Evolutionary conservation across 208 protist species (phyloP), one percentile per base, ranked within the genome.

Genomic region (Crithidia bombi): DNA sequence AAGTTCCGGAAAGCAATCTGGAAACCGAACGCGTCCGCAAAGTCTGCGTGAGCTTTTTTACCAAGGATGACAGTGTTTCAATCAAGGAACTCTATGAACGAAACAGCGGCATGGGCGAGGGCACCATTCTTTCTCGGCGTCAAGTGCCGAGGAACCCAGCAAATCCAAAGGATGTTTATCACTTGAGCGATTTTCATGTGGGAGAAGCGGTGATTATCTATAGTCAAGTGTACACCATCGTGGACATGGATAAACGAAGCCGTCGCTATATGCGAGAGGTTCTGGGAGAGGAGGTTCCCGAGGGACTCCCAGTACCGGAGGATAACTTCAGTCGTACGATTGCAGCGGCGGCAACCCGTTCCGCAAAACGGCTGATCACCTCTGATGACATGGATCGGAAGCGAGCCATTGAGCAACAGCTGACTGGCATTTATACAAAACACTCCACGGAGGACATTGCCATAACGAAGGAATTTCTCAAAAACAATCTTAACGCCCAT

Each of bases 301-400:
- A 59, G 19, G 75, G 52, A 0, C 63, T 81, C 38, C 47, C 72
- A 9, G 75, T 79, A 41, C 90, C 92, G 2, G 52, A 73, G 35
- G 85, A 94, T 38, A 64, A 73, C 30, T 91, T 83, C 62, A 65
- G 66, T 54, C 41, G 54, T 72, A 26, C 65, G 23, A 41, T 67
- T 74, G 69, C 61, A 33, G 62, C 65, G 21, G 19, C 21, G 15
- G 52, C 58, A 57, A 21, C 55, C n/a, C 59, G 82, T 63, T 51
- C 83, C 14, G 46, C 77, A 65, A 52, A 78, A 57, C 79, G 87
- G n/a, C 47, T 78, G 33, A 73, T 92, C 33, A 89, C 87, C 9
- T 91, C 89, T 0, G 87, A 96, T 36, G 87, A 94, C 68, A 96
- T 95, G 89, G 92, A 97, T 57, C 81, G 69, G 30, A 94, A 94